Evolutionary conservation across 2,329 filamentous ascomycete genomes (phyloP), one percentile per base, ranked within the genome.

Genomic region (Onygenales sp.): DNA sequence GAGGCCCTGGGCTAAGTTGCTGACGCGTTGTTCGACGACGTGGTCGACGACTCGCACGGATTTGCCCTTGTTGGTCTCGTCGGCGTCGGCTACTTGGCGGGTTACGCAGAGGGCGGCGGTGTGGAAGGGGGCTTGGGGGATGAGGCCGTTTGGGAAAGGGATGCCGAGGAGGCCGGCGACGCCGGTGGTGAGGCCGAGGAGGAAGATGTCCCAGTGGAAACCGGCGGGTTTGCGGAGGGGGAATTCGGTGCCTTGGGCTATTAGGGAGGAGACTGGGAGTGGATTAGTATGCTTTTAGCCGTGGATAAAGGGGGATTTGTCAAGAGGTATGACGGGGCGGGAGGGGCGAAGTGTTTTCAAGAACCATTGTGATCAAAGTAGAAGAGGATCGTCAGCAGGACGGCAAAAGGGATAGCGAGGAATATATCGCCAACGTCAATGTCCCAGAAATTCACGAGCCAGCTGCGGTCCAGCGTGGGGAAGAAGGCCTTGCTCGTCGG

Each of bases 331-430:
- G 43, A 47, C 27, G 43, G 9, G 33, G 14, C 14, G 13, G 11
- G 9, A 33, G 9, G 8, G 32, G 39, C 43, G 7, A 36, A 47
- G 39, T 45, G 7, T 41, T 3, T 48, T 5, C 11, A 58, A 73
- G 57, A 73, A 87, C 85, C 85, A 61, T 93, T 94, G 64, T 94
- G 89, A 64, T 94, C 89, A 66, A 93, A 94, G 74, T 86, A 94
- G 66, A 95, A 95, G 4, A 95, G 72, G 21, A 94, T 83, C 0
- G 89, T 95, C 13, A 95, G 75, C 1, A 95, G 74, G 36, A 94
- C 64, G 0, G 88, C 89, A 71, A 95, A 95, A 0, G 90, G 90
- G n/a, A 94, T 79, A 1, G 90, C 89, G 43, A 90, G 75, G 65
- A 95, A 95, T 6, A 93, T 77, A 54, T 94, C 84, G 0, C 77